These are phyloP conservation scores for Sarocladium brachiariae DNA, from an alignment of 2,329 filamentous ascomycete genomes.

Conservation along the genomic window DNA sequence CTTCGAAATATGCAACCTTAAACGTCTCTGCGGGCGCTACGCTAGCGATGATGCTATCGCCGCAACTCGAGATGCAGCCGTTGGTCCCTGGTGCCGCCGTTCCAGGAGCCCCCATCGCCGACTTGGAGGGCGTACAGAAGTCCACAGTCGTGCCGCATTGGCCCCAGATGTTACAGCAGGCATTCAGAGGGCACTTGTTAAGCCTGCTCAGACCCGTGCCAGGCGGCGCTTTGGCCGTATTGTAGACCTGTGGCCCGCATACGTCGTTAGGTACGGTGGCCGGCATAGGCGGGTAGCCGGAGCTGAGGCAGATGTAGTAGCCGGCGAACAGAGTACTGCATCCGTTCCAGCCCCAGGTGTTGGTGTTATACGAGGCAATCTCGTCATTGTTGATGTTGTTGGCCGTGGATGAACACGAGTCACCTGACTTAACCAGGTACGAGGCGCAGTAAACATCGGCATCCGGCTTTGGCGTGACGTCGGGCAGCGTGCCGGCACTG, in stretches of 20 bases:
- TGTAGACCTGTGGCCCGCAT: conserved; percentile 23
- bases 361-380: too few species aligned
- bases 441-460: background rate
- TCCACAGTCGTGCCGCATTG: conserved; percentile 37
- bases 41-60: conserved; percentile 23
- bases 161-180: conserved; percentile 35
- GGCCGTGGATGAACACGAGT: too few species aligned
- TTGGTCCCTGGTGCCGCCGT: conserved; percentile 18
- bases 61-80: conserved; percentile 26
- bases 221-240: conserved; percentile 25
- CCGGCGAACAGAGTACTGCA: background rate
- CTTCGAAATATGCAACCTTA: conserved; percentile 27
- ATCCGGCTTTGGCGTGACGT: background rate
- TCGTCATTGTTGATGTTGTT: too few species aligned
- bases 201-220: conserved; percentile 28
- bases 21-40: conserved; percentile 18
- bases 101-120: conserved; percentile 21
- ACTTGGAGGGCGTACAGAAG: conserved; percentile 31
- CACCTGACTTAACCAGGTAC: too few species aligned
- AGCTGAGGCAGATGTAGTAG: background rate
- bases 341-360: too few species aligned
- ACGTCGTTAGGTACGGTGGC: conserved; percentile 14
- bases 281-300: background rate
- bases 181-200: conserved; percentile 40
- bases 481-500: background rate